A percentile compares a stretch with the other conserved stretches of the same genome.
phyloP scores from a whole-genome alignment of 257 asterid genomes.

The Solanum habrochaites region DNA sequence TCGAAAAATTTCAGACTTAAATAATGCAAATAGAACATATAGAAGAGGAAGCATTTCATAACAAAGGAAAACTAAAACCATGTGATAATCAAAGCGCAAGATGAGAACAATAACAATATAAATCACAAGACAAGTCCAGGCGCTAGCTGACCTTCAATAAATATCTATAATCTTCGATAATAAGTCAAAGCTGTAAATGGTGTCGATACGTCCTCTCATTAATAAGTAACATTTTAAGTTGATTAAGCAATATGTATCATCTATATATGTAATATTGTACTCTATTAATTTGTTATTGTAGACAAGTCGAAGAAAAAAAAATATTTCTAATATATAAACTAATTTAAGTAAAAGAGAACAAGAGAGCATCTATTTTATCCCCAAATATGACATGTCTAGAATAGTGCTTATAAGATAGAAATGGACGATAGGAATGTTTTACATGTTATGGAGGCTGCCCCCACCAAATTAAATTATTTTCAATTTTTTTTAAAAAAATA shows the following conservation, averaged over 20 bases:
- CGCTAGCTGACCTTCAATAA: neutral
- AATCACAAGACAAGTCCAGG: neutral
- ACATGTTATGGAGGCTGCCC: neutral
- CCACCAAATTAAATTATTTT: neutral
- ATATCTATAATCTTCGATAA: neutral
- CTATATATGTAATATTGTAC: neutral
- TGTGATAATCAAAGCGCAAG: neutral
- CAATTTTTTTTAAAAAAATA: neutral
- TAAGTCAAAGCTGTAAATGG: neutral
- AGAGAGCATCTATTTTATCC: neutral
- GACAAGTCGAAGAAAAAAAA: neutral
- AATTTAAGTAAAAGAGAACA: neutral
- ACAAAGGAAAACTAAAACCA: neutral
- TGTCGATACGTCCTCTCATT: neutral
- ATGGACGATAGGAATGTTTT: neutral
- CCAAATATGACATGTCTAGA: neutral
- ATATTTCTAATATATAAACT: neutral
- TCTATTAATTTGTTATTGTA: neutral
- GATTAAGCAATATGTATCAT: neutral
- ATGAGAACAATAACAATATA: neutral
- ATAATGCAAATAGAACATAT: neutral
- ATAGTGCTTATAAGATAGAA: neutral
- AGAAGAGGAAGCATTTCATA: neutral
- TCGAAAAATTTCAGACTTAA: neutral
- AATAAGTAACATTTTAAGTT: neutral